These are phyloP conservation scores for Boletus pseudopeckii DNA, from an alignment of 768 basidiomycete genomes.

Conservation along the genomic window DNA sequence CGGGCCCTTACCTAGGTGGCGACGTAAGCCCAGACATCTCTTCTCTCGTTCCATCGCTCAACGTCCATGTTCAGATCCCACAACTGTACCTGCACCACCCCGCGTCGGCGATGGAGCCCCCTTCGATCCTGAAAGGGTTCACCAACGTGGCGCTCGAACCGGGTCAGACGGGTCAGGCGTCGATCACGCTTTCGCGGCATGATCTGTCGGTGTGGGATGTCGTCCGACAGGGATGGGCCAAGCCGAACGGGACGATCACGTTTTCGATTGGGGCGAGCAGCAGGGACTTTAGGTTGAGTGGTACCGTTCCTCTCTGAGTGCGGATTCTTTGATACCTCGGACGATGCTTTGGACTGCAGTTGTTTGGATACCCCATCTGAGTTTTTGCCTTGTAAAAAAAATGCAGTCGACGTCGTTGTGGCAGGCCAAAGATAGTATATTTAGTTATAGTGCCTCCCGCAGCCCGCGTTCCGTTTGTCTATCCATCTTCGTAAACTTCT, in stretches of 20 bases:
- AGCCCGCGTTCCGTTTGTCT: too few species aligned
- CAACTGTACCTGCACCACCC: slow-evolving; percentile 77
- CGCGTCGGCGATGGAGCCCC: slow-evolving; percentile 60
- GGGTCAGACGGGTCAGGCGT: slow-evolving; percentile 44
- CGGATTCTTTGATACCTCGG: background rate
- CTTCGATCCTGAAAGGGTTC: slow-evolving; percentile 69
- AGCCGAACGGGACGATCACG: slow-evolving; percentile 58
- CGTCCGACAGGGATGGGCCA: slow-evolving; percentile 68
- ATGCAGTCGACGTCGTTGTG: too few species aligned
- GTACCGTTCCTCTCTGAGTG: slow-evolving; percentile 29
- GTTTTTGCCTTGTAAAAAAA: too few species aligned
- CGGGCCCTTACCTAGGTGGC: slow-evolving; percentile 56
- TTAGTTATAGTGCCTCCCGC: too few species aligned
- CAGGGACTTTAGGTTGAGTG: slow-evolving; percentile 53
- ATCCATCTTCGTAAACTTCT: too few species aligned
- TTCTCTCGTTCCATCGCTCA: background rate
- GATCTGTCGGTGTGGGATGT: slow-evolving; percentile 78
- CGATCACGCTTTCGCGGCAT: slow-evolving; percentile 61
- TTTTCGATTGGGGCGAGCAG: slow-evolving; percentile 71
- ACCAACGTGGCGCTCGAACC: slow-evolving; percentile 50
- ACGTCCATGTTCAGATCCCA: slow-evolving; percentile 45
- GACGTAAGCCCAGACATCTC: slow-evolving; percentile 44
- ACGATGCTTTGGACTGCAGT: background rate
- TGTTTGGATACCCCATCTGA: too few species aligned
- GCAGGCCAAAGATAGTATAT: too few species aligned